phyloP scores from a whole-genome alignment of 2,329 filamentous ascomycete genomes.

The Colletotrichum acutatum region DNA sequence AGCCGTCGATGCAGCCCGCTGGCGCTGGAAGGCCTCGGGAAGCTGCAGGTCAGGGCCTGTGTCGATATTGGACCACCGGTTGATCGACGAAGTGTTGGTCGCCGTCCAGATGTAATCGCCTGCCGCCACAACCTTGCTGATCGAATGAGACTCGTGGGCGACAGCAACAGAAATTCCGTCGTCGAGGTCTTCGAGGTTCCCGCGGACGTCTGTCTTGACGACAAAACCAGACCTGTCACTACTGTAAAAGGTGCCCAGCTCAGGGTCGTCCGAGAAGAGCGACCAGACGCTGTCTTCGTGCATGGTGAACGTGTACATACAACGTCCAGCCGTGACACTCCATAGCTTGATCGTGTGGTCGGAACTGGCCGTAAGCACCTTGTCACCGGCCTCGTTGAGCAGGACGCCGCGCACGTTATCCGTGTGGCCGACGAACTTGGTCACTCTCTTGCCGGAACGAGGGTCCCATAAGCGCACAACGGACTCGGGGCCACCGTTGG shows the following conservation, averaged over 20 bases:
- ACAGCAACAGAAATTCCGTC: constrained; percentile 92
- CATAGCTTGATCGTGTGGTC: constrained; percentile 98
- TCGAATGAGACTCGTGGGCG: constrained; percentile 89
- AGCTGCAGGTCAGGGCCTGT: constrained; percentile 78
- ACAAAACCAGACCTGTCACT: constrained; percentile 91
- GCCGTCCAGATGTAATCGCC: constrained; percentile 90
- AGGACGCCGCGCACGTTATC: constrained; percentile 94
- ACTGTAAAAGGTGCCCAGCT: constrained; percentile 92
- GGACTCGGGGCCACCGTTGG: constrained; percentile 93
- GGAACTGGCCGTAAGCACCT: constrained; percentile 91
- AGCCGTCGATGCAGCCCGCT: constrained; percentile 56
- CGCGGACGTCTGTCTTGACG: constrained; percentile 93
- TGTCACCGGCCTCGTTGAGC: constrained; percentile 88
- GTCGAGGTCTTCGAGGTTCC: constrained; percentile 74
- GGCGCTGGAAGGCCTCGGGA: constrained; percentile 63
- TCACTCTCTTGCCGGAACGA: constrained; percentile 87
- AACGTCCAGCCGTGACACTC: constrained; percentile 94
- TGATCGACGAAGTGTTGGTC: constrained; percentile 90
- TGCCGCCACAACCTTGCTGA: constrained; percentile 74
- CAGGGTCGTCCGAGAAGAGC: constrained; percentile 87
- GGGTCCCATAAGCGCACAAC: constrained; percentile 94
- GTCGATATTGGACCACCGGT: constrained; percentile 89
- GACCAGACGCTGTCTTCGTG: constrained; percentile 99
- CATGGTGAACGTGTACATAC: constrained; percentile 99
- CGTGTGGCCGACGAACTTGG: constrained; percentile 96